Conservation (phyloP, 1,139 yeast species). For the Hanseniaspora uvarum region DNA sequence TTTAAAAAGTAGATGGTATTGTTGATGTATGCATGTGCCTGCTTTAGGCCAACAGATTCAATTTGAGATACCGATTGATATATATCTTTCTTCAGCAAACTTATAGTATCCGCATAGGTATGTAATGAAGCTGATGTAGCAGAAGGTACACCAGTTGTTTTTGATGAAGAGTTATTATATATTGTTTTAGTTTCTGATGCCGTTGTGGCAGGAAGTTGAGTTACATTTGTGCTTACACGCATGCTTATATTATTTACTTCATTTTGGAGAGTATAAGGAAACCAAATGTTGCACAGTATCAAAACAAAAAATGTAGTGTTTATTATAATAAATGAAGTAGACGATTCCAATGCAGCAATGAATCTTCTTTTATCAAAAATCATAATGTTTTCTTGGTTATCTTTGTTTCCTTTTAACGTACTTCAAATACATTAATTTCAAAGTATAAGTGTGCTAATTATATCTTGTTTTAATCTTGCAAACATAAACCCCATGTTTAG, state of each 20-base stretch:
- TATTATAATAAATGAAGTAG: neutral
- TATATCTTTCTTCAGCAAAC: neutral
- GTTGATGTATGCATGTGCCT: neutral
- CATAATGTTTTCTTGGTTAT: neutral
- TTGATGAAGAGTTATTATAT: neutral
- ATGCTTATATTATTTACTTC: neutral
- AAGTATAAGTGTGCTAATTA: too few relatives aligned
- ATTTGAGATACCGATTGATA: neutral
- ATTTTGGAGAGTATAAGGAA: neutral
- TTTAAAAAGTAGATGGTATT: neutral
- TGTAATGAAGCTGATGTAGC: neutral
- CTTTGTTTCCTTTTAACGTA: neutral
- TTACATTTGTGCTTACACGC: neutral
- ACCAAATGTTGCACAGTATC: conserved; percentile 1
- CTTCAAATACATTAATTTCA: neutral
- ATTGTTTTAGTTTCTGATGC: neutral
- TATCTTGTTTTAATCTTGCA: too few relatives aligned
- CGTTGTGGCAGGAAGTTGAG: neutral
- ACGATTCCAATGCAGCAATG: neutral
- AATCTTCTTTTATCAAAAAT: neutral
- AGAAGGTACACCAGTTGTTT: neutral
- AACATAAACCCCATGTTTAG: too few relatives aligned
- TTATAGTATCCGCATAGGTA: too few relatives aligned
- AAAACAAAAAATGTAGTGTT: neutral
- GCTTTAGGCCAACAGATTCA: neutral